Percentiles rank a stretch among this genome's conserved stretches.
Conservation (phyloP, 2,329 filamentous ascomycete species). For the Hymenoscyphus fructigenus region DNA sequence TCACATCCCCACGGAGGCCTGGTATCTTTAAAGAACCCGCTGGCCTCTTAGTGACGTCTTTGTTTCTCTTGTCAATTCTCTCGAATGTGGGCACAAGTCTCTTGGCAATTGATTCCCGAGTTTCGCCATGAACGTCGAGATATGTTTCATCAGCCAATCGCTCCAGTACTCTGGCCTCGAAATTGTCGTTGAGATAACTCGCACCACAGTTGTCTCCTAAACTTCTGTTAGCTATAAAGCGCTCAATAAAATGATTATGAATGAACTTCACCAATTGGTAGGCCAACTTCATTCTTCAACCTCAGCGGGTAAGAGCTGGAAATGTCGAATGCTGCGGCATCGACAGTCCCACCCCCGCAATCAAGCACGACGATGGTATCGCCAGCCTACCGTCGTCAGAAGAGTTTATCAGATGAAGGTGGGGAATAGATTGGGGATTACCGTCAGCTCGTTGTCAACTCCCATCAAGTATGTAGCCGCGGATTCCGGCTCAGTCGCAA, state of each 20-base stretch:
- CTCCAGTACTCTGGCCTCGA: constrained; percentile 1
- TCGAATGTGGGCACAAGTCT: not conserved
- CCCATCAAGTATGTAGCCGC: constrained; percentile 32
- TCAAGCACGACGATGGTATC: constrained; percentile 31
- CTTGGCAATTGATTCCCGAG: not conserved
- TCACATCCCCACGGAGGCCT: not conserved
- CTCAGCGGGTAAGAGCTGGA: constrained; percentile 25
- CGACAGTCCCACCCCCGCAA: constrained; percentile 34
- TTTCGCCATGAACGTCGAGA: not conserved
- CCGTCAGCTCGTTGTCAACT: constrained; percentile 18
- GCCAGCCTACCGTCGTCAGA: constrained; percentile 16
- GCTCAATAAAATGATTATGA: not conserved
- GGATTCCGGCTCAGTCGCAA: constrained; percentile 35
- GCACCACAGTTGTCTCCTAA: constrained; percentile 20
- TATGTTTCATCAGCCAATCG: constrained; percentile 4
- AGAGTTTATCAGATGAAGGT: not conserved
- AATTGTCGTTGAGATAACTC: constrained; percentile 22
- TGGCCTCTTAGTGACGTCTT: not conserved
- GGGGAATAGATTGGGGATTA: constrained; percentile 7
- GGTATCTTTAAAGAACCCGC: not conserved
- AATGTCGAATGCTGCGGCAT: constrained; percentile 33
- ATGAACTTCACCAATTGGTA: constrained; percentile 5
- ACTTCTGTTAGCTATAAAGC: not conserved
- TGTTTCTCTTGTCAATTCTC: constrained; percentile 1
- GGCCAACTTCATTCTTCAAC: constrained; percentile 16